phyloP scores from a whole-genome alignment of 192 early-diverging fungal species.

The Phycomyces blakesleeanus region DNA sequence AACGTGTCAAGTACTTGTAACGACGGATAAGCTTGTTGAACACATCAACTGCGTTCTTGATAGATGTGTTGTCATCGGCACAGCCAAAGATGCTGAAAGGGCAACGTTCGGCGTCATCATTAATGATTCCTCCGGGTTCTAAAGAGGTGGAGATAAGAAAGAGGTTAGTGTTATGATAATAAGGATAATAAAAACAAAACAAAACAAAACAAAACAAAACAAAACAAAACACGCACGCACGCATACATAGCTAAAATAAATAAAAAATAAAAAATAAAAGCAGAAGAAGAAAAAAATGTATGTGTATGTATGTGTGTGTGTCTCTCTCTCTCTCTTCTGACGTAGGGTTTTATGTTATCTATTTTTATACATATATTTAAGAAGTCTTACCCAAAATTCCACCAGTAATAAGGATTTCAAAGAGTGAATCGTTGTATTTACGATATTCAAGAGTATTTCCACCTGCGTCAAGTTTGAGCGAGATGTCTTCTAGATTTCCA shows the following conservation, averaged over 20 bases:
- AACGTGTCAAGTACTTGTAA: conserved; percentile 89
- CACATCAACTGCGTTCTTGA: conserved; percentile 78
- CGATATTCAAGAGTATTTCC: conserved; percentile 91
- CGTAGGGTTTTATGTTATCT: too few species aligned
- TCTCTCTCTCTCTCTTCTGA: background rate
- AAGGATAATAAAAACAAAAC: too few species aligned
- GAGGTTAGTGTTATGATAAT: too few species aligned
- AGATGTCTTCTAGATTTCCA: conserved; percentile 72
- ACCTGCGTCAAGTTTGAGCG: conserved; percentile 69
- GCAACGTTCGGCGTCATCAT: conserved; percentile 73
- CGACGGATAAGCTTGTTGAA: conserved; percentile 88
- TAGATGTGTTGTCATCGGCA: conserved; percentile 61
- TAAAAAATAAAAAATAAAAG: too few species aligned
- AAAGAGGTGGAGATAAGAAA: too few species aligned
- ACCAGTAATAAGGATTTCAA: conserved; percentile 90
- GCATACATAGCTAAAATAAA: too few species aligned
- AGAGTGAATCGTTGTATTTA: conserved; percentile 92
- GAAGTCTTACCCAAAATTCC: conserved; percentile 85
- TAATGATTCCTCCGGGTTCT: conserved; percentile 77
- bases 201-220: too few species aligned
- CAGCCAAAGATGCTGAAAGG: conserved; percentile 79
- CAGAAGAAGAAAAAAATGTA: background rate
- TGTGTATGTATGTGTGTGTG: too few species aligned
- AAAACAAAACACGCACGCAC: too few species aligned
- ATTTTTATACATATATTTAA: too few species aligned